phyloP scores from a whole-genome alignment of 2,329 filamentous ascomycete species.

The Penicillium sp. region DNA sequence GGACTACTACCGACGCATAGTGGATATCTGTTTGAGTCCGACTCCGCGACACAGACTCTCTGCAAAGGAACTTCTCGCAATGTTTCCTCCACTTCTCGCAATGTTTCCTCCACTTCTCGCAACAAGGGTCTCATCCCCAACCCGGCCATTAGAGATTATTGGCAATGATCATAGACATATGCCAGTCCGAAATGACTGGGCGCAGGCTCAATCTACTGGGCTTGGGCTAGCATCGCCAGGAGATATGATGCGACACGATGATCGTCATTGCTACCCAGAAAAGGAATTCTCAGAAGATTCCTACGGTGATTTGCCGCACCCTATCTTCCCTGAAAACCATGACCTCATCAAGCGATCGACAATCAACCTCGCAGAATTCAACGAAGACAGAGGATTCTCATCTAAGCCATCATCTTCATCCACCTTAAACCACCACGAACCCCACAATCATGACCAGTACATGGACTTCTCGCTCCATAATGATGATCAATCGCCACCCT shows the following conservation, averaged over 20 bases:
- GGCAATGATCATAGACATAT: slow-evolving; percentile 4
- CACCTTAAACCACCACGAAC: slow-evolving; percentile 21
- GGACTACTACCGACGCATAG: slow-evolving; percentile 72
- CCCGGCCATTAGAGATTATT: slow-evolving; percentile 2
- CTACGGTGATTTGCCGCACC: slow-evolving; percentile 4
- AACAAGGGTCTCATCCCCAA: slow-evolving; percentile 16
- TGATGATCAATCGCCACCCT: slow-evolving; percentile 9
- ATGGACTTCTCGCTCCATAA: slow-evolving; percentile 10
- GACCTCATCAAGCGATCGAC: slow-evolving; percentile 22
- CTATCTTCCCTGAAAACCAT: slow-evolving; percentile 11
- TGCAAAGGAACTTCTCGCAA: slow-evolving; percentile 67
- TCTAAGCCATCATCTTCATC: slow-evolving; percentile 23
- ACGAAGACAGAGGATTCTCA: slow-evolving; percentile 13
- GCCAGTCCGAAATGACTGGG: slow-evolving; percentile 10
- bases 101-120: slow-evolving; percentile 57
- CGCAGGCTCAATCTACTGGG: neutral
- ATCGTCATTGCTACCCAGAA: slow-evolving; percentile 4
- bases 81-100: slow-evolving; percentile 57
- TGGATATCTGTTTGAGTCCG: slow-evolving; percentile 73
- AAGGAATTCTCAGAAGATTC: slow-evolving; percentile 6
- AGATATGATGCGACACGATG: neutral
- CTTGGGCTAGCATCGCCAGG: neutral
- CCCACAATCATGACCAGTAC: neutral
- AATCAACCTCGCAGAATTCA: slow-evolving; percentile 23
- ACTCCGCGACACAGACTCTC: slow-evolving; percentile 70